A percentile compares a stretch with the other conserved stretches of the same genome.
Evolutionary conservation across 2,329 filamentous ascomycete genomes (phyloP).

Genomic region (Fusarium coicis): DNA sequence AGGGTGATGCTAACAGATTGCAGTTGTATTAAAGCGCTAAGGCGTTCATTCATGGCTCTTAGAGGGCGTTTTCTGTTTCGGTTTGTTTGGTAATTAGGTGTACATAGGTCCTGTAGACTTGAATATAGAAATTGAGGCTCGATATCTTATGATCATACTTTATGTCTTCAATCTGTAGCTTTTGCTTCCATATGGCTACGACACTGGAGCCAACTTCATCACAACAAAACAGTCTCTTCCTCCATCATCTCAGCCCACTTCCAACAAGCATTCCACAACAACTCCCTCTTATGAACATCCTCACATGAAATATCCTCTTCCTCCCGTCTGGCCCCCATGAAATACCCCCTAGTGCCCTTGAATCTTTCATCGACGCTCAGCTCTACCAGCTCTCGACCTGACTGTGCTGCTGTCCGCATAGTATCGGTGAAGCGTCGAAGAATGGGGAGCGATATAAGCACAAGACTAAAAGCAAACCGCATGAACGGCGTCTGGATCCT

Average conservation of each 20-base stretch:
- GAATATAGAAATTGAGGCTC: not conserved
- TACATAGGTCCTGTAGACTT: not conserved
- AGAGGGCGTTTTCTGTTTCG: not conserved
- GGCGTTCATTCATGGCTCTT: not conserved
- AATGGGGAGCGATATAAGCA: conserved; percentile 3
- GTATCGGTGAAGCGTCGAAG: conserved; percentile 9
- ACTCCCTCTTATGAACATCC: not conserved
- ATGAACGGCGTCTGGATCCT: conserved; percentile 13
- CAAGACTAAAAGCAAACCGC: not conserved
- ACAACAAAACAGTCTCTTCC: conserved; percentile 21
- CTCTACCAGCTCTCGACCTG: conserved; percentile 26
- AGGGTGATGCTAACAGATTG: not conserved
- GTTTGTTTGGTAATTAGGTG: not conserved
- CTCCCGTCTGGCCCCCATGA: not conserved
- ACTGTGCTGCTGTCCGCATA: conserved; percentile 19
- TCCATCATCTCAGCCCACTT: conserved; percentile 16
- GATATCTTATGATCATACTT: not conserved
- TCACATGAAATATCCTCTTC: conserved; percentile 1
- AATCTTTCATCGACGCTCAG: conserved; percentile 21
- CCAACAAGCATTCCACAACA: conserved; percentile 36
- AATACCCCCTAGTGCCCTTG: conserved; percentile 14
- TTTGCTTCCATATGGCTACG: too few species aligned
- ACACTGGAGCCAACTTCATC: not conserved
- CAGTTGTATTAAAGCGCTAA: conserved; percentile 30
- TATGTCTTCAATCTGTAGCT: too few species aligned